Evolutionary conservation across 257 asterid genomes (phyloP), one percentile per base, ranked within the genome.

Genomic region (Plectranthus barbatus): DNA sequence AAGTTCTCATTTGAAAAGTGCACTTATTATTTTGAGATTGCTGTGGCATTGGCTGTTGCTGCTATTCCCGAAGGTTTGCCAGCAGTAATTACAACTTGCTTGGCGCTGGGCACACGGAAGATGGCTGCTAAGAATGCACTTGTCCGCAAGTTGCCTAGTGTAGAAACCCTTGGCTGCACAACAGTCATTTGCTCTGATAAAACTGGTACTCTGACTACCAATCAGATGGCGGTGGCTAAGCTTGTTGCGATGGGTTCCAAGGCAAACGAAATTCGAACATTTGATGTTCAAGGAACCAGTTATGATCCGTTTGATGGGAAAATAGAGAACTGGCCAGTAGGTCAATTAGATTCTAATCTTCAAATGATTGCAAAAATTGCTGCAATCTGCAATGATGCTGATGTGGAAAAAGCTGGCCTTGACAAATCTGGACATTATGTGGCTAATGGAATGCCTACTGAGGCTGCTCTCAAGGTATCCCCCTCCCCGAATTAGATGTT

Each of bases 41-140:
- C 97, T 17, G 99, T 93, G 11, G 99, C 99, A 9, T 69, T 93
- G 86, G 99, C 99, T 3, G 99, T 93, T 62, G 99, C 99, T 60
- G 99, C 99, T 45, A 93, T 93, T 78, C 99, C 99, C 0, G 99
- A 93, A 80, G 99, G 99, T 57, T 78, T 93, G 56, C 97, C 99
- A 9, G 99, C 99, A 41, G 96, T 93, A 23, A 93, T 93, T 51
- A 93, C 99, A 33, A 87, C 99, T 52, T 93, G 99, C 77, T 82
- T 93, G 81, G 99, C 99, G 0, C 96, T 93, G 61, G 99, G 99
- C 54, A 93, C 99, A 0, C 90, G 99, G 24, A 93, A 93, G 83
- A 93, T 93, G 99, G 99, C 99, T 74, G 97, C 97, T 64, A 90
- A 93, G 80, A 93, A 93, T 74, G 99, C 99, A 36, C 99, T 93